These are phyloP conservation scores for Phymatotrichopsis omnivora DNA, from an alignment of 2,329 filamentous ascomycete genomes.

Conservation along the genomic window DNA sequence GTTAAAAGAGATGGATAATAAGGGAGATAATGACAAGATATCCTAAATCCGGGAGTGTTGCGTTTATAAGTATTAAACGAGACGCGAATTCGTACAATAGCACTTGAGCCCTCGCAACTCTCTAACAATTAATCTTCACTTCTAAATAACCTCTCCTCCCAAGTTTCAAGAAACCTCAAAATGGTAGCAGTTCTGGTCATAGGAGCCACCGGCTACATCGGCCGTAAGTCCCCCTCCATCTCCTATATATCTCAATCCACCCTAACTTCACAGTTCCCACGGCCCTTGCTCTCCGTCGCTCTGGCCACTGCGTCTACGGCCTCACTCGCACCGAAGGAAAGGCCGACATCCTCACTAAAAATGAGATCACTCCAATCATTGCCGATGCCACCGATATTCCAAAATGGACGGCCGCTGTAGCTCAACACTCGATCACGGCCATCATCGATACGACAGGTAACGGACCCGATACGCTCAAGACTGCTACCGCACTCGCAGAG, in stretches of 20 bases:
- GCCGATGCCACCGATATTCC: slow-evolving; percentile 28
- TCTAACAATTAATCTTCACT: no score
- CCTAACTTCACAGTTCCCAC: slow-evolving; percentile 9
- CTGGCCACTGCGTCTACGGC: slow-evolving; percentile 35
- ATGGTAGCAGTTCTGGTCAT: slow-evolving; percentile 35
- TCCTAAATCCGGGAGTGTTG: no score
- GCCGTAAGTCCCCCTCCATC: slow-evolving; percentile 17
- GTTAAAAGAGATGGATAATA: no score
- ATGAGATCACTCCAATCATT: slow-evolving; percentile 35
- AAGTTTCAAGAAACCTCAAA: slow-evolving; percentile 3
- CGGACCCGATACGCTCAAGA: slow-evolving; percentile 26
- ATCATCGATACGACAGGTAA: slow-evolving; percentile 34
- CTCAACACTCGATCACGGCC: slow-evolving; percentile 33
- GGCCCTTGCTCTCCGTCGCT: slow-evolving; percentile 28
- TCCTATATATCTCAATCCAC: neutral
- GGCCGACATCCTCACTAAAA: slow-evolving; percentile 30
- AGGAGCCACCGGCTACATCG: slow-evolving; percentile 34
- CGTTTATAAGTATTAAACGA: no score
- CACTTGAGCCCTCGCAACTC: no score
- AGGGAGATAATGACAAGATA: no score
- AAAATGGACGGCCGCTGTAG: slow-evolving; percentile 27
- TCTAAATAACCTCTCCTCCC: no score
- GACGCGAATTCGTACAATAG: no score
- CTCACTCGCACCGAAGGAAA: slow-evolving; percentile 34
- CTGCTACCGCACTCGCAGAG: slow-evolving; percentile 27